Evolutionary conservation across 2,329 filamentous ascomycete genomes (phyloP).

Genomic region (Aspergillus tamarii): DNA sequence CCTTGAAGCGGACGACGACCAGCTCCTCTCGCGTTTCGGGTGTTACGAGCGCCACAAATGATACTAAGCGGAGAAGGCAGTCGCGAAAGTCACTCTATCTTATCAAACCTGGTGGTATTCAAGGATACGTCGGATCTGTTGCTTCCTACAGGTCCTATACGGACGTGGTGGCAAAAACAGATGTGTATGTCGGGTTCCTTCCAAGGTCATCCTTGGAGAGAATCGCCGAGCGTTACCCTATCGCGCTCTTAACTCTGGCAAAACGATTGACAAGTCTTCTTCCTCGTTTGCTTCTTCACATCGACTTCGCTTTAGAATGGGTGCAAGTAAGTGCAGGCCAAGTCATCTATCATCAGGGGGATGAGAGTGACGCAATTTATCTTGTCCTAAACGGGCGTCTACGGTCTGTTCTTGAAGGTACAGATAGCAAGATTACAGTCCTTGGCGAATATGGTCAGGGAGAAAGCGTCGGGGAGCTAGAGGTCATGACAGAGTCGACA

Average conservation of each 20-base stretch:
- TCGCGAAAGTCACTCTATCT: slow-evolving; percentile 76
- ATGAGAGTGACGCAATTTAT: slow-evolving; percentile 98
- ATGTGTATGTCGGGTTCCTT: slow-evolving; percentile 96
- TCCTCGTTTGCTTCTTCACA: slow-evolving; percentile 87
- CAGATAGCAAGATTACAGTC: slow-evolving; percentile 80
- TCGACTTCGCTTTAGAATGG: slow-evolving; percentile 98
- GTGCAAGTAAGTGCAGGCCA: slow-evolving; percentile 94
- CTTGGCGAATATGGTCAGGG: slow-evolving; percentile 94
- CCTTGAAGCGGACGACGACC: slow-evolving; percentile 50
- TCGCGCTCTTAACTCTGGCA: slow-evolving; percentile 91
- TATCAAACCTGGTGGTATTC: slow-evolving; percentile 91
- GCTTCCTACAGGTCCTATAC: slow-evolving; percentile 96
- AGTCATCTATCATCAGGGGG: slow-evolving; percentile 88
- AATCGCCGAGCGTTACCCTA: slow-evolving; percentile 89
- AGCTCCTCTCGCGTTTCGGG: slow-evolving; percentile 41
- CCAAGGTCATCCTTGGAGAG: slow-evolving; percentile 83
- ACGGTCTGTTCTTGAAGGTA: slow-evolving; percentile 78
- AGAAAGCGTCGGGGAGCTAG: slow-evolving; percentile 94
- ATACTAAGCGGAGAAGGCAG: slow-evolving; percentile 43
- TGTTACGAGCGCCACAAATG: slow-evolving; percentile 26
- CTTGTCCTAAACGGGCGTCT: slow-evolving; percentile 94
- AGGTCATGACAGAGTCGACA: slow-evolving; percentile 91
- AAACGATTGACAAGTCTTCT: slow-evolving; percentile 89
- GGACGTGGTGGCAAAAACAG: slow-evolving; percentile 94
- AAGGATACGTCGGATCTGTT: slow-evolving; percentile 91